Conservation (phyloP, 202 grass and related monocot species). For the Setaria italica region DNA sequence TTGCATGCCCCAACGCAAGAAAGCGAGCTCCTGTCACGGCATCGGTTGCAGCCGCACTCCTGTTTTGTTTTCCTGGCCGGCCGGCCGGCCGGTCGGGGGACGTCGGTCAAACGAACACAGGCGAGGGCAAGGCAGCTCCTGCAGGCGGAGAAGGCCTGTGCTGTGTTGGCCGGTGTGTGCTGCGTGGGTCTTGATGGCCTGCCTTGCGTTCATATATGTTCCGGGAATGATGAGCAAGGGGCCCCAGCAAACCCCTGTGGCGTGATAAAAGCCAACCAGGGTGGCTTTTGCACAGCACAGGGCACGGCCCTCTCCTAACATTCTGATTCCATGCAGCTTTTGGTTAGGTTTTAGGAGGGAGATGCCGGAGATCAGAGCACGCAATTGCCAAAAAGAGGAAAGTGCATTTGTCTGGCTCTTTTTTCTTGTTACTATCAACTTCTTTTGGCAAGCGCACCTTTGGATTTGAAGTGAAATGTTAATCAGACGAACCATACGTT, state of each 20-base stretch:
- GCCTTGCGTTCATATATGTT: conserved; percentile 54
- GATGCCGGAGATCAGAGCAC: conserved; percentile 35
- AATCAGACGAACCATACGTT: not conserved
- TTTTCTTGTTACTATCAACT: not conserved
- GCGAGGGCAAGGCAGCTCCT: conserved; percentile 42
- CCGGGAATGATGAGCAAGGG: conserved; percentile 63
- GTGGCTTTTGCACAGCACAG: conserved; percentile 49
- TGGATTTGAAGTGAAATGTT: not conserved
- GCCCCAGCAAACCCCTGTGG: conserved; percentile 29
- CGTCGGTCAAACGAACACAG: conserved; percentile 55
- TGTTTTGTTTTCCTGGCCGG: conserved; percentile 6
- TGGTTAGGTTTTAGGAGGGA: conserved; percentile 47
- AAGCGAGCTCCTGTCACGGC: conserved; percentile 38
- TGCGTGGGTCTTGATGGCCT: conserved; percentile 45
- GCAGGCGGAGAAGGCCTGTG: conserved; percentile 52
- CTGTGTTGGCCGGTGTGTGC: not conserved
- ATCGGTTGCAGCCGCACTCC: not conserved
- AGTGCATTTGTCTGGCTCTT: conserved; percentile 20
- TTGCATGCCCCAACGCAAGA: conserved; percentile 48
- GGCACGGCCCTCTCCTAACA: conserved; percentile 6
- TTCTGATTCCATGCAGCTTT: conserved; percentile 46
- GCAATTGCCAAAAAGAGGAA: conserved; percentile 46
- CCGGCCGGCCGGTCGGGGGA: not conserved
- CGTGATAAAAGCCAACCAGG: conserved; percentile 55
- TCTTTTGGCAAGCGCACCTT: not conserved